phyloP scores from a whole-genome alignment of 2,329 filamentous ascomycete genomes.

The Geoglossum cookeanum region DNA sequence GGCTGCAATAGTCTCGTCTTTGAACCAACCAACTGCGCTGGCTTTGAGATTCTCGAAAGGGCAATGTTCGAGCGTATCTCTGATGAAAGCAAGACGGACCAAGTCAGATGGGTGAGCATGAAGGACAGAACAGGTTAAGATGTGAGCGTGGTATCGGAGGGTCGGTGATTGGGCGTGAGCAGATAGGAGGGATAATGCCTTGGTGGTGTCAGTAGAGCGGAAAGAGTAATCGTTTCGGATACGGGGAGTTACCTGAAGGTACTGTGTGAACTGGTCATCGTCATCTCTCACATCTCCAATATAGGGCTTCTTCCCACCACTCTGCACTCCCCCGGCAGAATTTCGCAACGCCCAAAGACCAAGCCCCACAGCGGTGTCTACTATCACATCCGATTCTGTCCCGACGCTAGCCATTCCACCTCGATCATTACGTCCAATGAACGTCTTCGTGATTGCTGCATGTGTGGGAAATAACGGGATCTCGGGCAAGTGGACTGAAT shows the following conservation, averaged over 20 bases:
- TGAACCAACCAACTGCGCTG: constrained; percentile 42
- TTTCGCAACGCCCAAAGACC: constrained; percentile 36
- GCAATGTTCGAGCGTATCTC: constrained; percentile 47
- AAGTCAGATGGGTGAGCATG: constrained; percentile 38
- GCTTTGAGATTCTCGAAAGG: constrained; percentile 42
- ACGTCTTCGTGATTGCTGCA: constrained; percentile 31
- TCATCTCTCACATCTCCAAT: constrained; percentile 7
- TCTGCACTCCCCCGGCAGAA: constrained; percentile 10
- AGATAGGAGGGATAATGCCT: constrained; percentile 18
- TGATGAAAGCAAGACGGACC: constrained; percentile 39
- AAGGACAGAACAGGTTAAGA: constrained; percentile 18
- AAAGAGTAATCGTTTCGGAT: neutral
- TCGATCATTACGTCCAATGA: constrained; percentile 20
- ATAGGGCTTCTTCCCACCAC: constrained; percentile 18
- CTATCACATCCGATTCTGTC: constrained; percentile 30
- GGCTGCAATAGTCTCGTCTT: constrained; percentile 39
- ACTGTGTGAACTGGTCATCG: constrained; percentile 32
- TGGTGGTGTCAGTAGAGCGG: neutral
- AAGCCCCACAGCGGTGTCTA: constrained; percentile 40
- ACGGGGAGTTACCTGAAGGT: constrained; percentile 25
- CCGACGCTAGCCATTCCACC: constrained; percentile 22
- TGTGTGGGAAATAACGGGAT: constrained; percentile 40
- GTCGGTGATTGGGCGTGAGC: constrained; percentile 21
- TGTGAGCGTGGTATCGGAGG: constrained; percentile 19
- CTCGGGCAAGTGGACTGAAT: neutral